phyloP scores from a whole-genome alignment of 2,329 filamentous ascomycete species.

The Ceratocystis lukuohia region DNA sequence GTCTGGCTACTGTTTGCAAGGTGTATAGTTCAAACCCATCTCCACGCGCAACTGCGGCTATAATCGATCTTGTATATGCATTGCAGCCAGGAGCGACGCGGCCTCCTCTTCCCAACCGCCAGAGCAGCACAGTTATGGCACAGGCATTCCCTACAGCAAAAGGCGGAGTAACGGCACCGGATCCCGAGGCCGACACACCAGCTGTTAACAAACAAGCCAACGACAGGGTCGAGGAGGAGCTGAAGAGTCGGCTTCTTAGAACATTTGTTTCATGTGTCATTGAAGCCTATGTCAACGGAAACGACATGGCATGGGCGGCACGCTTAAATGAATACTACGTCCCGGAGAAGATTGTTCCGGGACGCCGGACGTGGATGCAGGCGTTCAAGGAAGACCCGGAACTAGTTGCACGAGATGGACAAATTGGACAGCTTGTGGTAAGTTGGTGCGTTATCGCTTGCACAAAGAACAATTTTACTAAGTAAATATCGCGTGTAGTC shows the following conservation, averaged over 20 bases:
- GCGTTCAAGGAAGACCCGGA: slow-evolving; percentile 51
- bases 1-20: slow-evolving; percentile 56
- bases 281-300: slow-evolving; percentile 55
- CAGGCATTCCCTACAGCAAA: slow-evolving; percentile 9
- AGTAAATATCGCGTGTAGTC: slow-evolving; percentile 30
- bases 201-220: slow-evolving; percentile 32
- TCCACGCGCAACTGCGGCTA: slow-evolving; percentile 45
- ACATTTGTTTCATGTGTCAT: slow-evolving; percentile 67
- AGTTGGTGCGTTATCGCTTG: slow-evolving; percentile 24
- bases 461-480: not conserved
- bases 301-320: slow-evolving; percentile 47
- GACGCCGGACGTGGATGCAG: slow-evolving; percentile 47
- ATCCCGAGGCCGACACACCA: slow-evolving; percentile 37
- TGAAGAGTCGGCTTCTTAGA: slow-evolving; percentile 54
- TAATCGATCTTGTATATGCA: slow-evolving; percentile 57
- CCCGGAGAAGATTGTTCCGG: slow-evolving; percentile 49
- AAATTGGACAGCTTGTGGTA: slow-evolving; percentile 60
- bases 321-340: slow-evolving; percentile 55
- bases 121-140: slow-evolving; percentile 44
- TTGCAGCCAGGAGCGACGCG: slow-evolving; percentile 49
- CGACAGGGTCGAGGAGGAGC: slow-evolving; percentile 43
- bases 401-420: slow-evolving; percentile 47
- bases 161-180: slow-evolving; percentile 37
- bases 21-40: slow-evolving; percentile 53
- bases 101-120: slow-evolving; percentile 46